Evolutionary conservation across 2,329 filamentous ascomycete species (phyloP), one percentile per base, ranked within the genome.

Genomic region (Xylaria digitata): DNA sequence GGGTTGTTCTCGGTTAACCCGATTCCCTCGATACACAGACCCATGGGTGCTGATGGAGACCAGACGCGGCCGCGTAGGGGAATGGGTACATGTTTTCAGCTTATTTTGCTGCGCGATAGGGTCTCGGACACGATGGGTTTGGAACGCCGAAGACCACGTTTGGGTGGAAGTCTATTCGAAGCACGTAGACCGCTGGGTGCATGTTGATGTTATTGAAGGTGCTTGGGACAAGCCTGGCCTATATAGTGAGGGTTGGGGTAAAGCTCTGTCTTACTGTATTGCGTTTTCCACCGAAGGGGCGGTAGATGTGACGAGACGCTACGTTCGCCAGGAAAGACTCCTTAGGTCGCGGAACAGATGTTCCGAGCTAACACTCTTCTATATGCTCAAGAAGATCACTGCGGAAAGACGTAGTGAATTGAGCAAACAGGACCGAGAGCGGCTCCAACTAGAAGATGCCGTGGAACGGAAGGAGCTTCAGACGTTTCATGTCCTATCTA

Each of bases 361-460:
- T 45, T 56, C 53, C 17, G 53, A 56, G 40, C 40, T 56, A 19
- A n/a, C 53, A 17, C 53, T 56, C 19, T 56, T 56, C 21, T 56
- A 56, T n/a, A 56, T 45, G 15, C 40, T 56, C 40, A 56, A 56
- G 53, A 56, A 45, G 8, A 56, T 56, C 53, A 56, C 53, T 30
- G 40, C 37, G 4, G 53, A 56, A 26, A 56, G 53, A 30, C 53
- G 53, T 11, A 13, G 15, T 30, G 43, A 45, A 32, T 32, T 56
- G 8, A 45, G 53, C 23, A 43, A 56, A 23, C 17, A 56, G 15
- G 21, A 32, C 30, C 53, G 45, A 19, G 53, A 56, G 21, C 37
- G 53, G 19, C 53, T 56, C 7, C 21, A 19, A 17, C 8, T 43
- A 2, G 40, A 23, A 45, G 53, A 56, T 9, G 21, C 40, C 23